phyloP scores from a whole-genome alignment of 2,329 filamentous ascomycete genomes.

The Microascus cirrosus region DNA sequence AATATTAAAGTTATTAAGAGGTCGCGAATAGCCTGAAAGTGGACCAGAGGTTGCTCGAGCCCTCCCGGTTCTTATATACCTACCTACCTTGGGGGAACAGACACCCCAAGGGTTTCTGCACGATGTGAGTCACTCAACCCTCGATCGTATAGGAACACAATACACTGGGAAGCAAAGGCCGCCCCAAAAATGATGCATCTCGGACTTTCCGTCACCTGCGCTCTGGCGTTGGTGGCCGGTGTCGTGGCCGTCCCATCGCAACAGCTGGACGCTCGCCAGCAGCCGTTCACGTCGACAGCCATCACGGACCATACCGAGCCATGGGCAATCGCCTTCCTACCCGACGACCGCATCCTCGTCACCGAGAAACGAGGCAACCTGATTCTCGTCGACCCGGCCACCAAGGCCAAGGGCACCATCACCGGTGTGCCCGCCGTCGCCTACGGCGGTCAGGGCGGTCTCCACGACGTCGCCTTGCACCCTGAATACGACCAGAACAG shows the following conservation, averaged over 20 bases:
- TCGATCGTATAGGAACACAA: slow-evolving; percentile 12
- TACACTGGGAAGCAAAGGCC: slow-evolving; percentile 13
- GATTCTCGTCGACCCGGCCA: slow-evolving; percentile 16
- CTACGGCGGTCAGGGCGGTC: slow-evolving; percentile 20
- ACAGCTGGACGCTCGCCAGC: slow-evolving; percentile 15
- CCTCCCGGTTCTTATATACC: slow-evolving; percentile 15
- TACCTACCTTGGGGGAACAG: slow-evolving; percentile 11
- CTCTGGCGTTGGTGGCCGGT: slow-evolving; percentile 16
- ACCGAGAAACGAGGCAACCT: slow-evolving; percentile 19
- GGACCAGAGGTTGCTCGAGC: slow-evolving; percentile 10
- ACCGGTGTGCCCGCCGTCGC: slow-evolving; percentile 18
- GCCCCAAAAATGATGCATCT: slow-evolving; percentile 15
- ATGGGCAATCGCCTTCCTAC: slow-evolving; percentile 19
- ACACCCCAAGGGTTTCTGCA: slow-evolving; percentile 8
- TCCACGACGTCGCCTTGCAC: slow-evolving; percentile 20
- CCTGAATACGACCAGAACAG: slow-evolving; percentile 18
- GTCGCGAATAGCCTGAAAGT: slow-evolving; percentile 13
- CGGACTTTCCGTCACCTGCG: slow-evolving; percentile 16
- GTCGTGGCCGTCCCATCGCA: slow-evolving; percentile 16
- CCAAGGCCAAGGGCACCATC: slow-evolving; percentile 16
- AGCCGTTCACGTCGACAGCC: slow-evolving; percentile 13
- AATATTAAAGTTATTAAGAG: slow-evolving; percentile 5
- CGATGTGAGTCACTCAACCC: slow-evolving; percentile 11
- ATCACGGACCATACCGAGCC: slow-evolving; percentile 7
- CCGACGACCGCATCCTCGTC: slow-evolving; percentile 18